Base-by-base conservation (phyloP, 2,329 filamentous ascomycete species). In the Saccharata proteae region DNA sequence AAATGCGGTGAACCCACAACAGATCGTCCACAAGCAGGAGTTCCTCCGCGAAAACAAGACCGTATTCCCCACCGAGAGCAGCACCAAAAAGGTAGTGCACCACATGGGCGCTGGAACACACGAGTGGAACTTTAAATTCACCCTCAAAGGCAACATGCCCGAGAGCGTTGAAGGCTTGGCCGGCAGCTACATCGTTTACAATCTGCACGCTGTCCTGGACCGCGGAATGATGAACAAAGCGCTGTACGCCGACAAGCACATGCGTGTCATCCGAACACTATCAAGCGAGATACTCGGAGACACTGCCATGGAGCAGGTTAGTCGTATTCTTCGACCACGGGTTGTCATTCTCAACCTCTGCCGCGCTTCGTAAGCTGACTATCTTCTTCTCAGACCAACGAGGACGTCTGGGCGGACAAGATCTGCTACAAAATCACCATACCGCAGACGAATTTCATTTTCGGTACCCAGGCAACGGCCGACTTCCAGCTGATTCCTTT, bases 391-490 rank as follows among this genome's bases (percentile, higher is more conserved):
- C 20, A 71, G 64, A 69, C 82, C 40, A 86, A 96, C 41, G 86
- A 94, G 57, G 94, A 94, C 49, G 80, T 93, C 40, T 98, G 90
- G 90, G 81, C 85, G 5, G 90, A 93, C 62, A 98, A 98, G 64
- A 73, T 96, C 45, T 83, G 93, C 53, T 98, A 98, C 60, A 88
- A 84, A 17, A 85, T 98, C 40, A 75, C 83, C 36, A 82, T 93
- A 8, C 88, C 90, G 0, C 86, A 84, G 48, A 94, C 94, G 61
- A 90, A 90, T 2, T 79, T 93, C 32, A 80, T 93, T 12, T 93
- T 94, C 46, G 90, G 90, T 29, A 92, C 83, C n/a, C 69, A 70
- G 14, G 76, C 96, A 29, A 74, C 77, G 1, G 69, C 93, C 37
- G 77, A 93, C 44, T 88, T 94, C 61, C 75, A 81, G 40, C 76